A percentile compares a stretch with the other conserved stretches of the same genome.
These are phyloP conservation scores for Suillus clintonianus DNA, from an alignment of 768 basidiomycete species.

Conservation along the genomic window DNA sequence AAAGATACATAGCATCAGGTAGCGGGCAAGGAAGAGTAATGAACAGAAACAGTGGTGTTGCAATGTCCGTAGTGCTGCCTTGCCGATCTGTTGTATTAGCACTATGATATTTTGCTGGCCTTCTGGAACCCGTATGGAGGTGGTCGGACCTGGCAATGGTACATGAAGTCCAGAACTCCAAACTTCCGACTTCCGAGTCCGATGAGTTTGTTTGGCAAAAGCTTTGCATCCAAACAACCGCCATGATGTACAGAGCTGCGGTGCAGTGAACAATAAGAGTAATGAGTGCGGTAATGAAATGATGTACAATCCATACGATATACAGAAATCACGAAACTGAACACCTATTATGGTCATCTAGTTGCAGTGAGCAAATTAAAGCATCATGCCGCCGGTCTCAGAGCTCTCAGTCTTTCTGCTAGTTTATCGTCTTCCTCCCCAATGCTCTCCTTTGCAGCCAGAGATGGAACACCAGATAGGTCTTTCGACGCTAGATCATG, in stretches of 20 bases:
- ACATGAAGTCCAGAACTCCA: not conserved
- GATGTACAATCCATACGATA: not conserved
- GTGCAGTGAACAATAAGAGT: not conserved
- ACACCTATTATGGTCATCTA: not conserved
- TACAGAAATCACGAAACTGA: not conserved
- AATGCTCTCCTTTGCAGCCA: conserved; percentile 52
- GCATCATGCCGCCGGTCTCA: conserved; percentile 71
- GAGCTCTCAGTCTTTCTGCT: conserved; percentile 84
- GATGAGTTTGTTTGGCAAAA: conserved; percentile 10
- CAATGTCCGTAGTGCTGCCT: not conserved
- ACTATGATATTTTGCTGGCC: conserved; percentile 16
- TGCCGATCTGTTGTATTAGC: not conserved
- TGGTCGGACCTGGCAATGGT: not conserved
- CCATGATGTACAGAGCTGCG: not conserved
- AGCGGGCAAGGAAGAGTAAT: not conserved
- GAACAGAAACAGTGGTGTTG: not conserved
- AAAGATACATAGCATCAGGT: conserved; percentile 62
- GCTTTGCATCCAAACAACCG: conserved; percentile 4
- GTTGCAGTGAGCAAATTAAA: not conserved
- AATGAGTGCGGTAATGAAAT: not conserved
- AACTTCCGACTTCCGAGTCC: not conserved
- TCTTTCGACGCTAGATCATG: conserved; percentile 81
- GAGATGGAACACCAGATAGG: conserved; percentile 54
- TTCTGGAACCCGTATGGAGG: not conserved
- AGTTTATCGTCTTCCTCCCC: conserved; percentile 81